A percentile compares a stretch with the other conserved stretches of the same genome.
phyloP scores from a whole-genome alignment of 176 grass and related monocot species.

The sorghum (Sorghum bicolor) region Sorghum_bicolor_NCBIv3 NC_012871.2:8796001-8796500 shows the following conservation, averaged over 20 bases:
- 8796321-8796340: conserved; percentile 89
- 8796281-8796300: conserved; percentile 75
- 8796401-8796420: too few species aligned
- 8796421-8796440: conserved; percentile 69
- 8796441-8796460: conserved; percentile 72
- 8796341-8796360: conserved; percentile 83
- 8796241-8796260: not conserved
- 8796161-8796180: not conserved
- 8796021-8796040: too few species aligned
- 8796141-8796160: not conserved
- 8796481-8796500: conserved; percentile 75
- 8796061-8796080: not conserved
- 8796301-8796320: conserved; percentile 83
- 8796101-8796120: not conserved
- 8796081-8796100: not conserved
- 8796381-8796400: conserved; percentile 83
- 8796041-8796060: not conserved
- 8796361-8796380: conserved; percentile 64
- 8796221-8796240: not conserved
- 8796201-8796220: too few species aligned
- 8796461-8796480: conserved; percentile 58
- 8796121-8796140: not conserved
- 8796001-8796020: not conserved
- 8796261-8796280: conserved; percentile 79
- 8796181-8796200: not conserved